Evolutionary conservation across 805 yeast genomes (phyloP).

Genomic region (Spathaspora arborariae): DNA sequence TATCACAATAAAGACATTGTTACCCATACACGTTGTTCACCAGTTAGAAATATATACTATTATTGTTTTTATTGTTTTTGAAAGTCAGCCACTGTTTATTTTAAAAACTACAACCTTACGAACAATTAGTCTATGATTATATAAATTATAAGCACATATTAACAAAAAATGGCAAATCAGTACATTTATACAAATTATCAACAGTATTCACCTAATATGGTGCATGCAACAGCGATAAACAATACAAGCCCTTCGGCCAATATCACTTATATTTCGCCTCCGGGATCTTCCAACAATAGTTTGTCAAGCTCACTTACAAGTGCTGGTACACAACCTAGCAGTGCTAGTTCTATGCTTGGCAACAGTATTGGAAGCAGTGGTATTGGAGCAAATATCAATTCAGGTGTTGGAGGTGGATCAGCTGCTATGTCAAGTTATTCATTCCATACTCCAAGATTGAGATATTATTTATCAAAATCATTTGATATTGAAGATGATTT

Average conservation of each 20-base stretch:
- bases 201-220: constrained; percentile 29
- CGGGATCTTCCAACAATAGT: constrained; percentile 15
- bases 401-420: constrained; percentile 11
- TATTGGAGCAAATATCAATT: constrained; percentile 5
- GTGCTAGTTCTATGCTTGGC: constrained; percentile 4
- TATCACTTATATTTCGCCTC: constrained; percentile 20
- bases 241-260: constrained; percentile 12
- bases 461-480: constrained; percentile 56
- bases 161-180: constrained; percentile 28
- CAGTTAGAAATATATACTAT: not conserved
- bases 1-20: not conserved
- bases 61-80: not conserved
- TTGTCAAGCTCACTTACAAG: constrained; percentile 5
- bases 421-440: constrained; percentile 23
- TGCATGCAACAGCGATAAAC: constrained; percentile 12
- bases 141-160: not conserved
- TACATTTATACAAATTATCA: constrained; percentile 32
- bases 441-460: constrained; percentile 46
- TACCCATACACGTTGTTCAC: not conserved
- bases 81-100: not conserved
- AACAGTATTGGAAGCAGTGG: constrained; percentile 3
- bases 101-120: not conserved
- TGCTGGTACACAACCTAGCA: constrained; percentile 5
- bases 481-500: constrained; percentile 62
- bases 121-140: not conserved